Evolutionary conservation across 495 filamentous ascomycete species (phyloP).

Genomic region (Aspergillus campestris): DNA sequence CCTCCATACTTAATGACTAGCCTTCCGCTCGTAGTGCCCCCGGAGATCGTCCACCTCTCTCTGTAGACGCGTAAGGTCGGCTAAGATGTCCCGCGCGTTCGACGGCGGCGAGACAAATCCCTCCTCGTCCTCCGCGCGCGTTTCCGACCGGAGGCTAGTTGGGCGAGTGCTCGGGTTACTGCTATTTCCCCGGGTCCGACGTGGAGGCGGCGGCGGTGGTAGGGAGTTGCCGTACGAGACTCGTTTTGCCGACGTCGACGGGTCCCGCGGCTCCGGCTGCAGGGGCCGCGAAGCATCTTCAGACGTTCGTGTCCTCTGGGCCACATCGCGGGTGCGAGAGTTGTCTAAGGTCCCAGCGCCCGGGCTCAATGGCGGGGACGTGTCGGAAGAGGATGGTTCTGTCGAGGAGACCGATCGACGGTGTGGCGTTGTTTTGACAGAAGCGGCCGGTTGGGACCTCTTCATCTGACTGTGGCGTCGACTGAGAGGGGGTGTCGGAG

Average conservation of each 20-base stretch:
- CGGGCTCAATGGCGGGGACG: slow-evolving; percentile 26
- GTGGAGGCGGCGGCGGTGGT: slow-evolving; percentile 55
- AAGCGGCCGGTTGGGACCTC: slow-evolving; percentile 29
- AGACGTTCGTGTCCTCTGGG: background rate
- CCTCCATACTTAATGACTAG: slow-evolving; percentile 2
- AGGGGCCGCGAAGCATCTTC: slow-evolving; percentile 3
- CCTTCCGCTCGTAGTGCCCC: slow-evolving; percentile 40
- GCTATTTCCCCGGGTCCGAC: slow-evolving; percentile 46
- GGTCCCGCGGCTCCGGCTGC: slow-evolving; percentile 4
- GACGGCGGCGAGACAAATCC: slow-evolving; percentile 20
- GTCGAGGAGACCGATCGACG: slow-evolving; percentile 23
- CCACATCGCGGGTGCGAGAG: slow-evolving; percentile 10
- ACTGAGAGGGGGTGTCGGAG: slow-evolving; percentile 42
- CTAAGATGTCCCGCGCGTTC: slow-evolving; percentile 50
- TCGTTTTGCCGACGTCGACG: slow-evolving; percentile 18
- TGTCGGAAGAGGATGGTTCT: slow-evolving; percentile 18
- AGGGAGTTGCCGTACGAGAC: slow-evolving; percentile 13
- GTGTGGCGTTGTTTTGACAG: slow-evolving; percentile 21
- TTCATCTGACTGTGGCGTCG: slow-evolving; percentile 42
- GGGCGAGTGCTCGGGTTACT: slow-evolving; percentile 27
- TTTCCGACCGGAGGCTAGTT: slow-evolving; percentile 11
- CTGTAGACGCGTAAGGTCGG: slow-evolving; percentile 58
- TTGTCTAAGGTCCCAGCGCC: slow-evolving; percentile 15
- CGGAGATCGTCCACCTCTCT: slow-evolving; percentile 65
- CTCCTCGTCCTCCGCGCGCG: slow-evolving; percentile 14